Conservation (phyloP, 179 eudicot genomes). For the Heliamphora pulchella region DNA sequence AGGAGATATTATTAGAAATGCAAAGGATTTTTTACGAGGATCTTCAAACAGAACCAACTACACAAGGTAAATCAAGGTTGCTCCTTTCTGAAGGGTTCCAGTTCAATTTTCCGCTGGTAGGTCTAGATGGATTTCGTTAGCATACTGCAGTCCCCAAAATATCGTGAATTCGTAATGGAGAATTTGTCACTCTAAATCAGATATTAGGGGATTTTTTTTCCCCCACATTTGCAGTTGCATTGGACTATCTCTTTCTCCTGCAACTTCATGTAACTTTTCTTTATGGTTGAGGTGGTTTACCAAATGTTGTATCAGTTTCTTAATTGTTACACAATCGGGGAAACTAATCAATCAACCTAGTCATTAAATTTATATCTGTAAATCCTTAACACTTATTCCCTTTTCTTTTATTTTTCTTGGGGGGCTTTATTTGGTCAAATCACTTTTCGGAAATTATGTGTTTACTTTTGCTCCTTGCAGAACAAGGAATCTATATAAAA, state of each 20-base stretch:
- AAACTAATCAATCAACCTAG: neutral
- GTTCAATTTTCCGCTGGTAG: neutral
- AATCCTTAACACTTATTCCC: neutral
- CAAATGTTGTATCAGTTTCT: neutral
- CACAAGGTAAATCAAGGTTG: slow-evolving; percentile 34
- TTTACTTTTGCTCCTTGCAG: slow-evolving; percentile 29
- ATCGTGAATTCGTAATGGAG: neutral
- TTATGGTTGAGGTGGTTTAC: neutral
- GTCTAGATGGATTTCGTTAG: slow-evolving; percentile 3
- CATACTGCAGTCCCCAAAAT: neutral
- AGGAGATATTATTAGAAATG: slow-evolving; percentile 83
- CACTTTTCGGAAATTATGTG: slow-evolving; percentile 12
- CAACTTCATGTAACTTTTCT: no score
- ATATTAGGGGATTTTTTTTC: no score
- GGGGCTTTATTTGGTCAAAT: neutral
- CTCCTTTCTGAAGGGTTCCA: neutral
- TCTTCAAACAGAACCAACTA: slow-evolving; percentile 29
- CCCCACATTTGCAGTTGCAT: neutral
- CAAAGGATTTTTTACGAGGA: slow-evolving; percentile 88
- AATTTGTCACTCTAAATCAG: neutral
- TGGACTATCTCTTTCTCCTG: no score
- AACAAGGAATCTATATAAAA: slow-evolving; percentile 27
- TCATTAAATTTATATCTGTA: neutral
- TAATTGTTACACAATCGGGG: neutral
- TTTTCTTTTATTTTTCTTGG: neutral